Conservation (phyloP, 2,329 filamentous ascomycete genomes). For the Penicillium sp. region DNA sequence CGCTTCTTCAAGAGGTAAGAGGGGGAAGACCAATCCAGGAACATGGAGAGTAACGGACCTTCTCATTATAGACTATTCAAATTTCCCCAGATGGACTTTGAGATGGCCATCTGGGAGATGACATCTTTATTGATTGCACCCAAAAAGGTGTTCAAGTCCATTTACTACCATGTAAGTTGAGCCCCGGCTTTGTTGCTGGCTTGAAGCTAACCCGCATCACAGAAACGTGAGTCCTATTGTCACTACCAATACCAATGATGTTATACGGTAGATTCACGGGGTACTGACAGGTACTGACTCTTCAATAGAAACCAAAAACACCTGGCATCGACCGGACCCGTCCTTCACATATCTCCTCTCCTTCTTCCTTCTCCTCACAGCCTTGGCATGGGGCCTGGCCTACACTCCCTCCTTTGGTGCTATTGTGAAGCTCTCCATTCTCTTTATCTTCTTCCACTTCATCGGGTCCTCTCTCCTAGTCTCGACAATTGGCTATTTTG, state of each 20-base stretch:
- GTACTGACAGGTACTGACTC: slow-evolving; percentile 3
- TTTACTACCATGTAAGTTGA: slow-evolving; percentile 66
- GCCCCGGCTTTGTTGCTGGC: background rate
- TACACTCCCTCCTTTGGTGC: slow-evolving; percentile 50
- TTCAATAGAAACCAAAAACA: slow-evolving; percentile 64
- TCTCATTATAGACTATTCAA: slow-evolving; percentile 59
- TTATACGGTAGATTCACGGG: background rate
- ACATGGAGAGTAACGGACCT: background rate
- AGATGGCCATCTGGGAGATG: slow-evolving; percentile 74
- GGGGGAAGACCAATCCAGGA: background rate
- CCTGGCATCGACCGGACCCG: slow-evolving; percentile 68
- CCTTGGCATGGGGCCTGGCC: slow-evolving; percentile 60
- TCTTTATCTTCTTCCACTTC: slow-evolving; percentile 60
- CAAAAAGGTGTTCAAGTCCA: slow-evolving; percentile 70
- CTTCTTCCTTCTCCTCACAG: slow-evolving; percentile 61
- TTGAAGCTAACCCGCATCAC: slow-evolving; percentile 9
- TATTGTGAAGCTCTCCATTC: slow-evolving; percentile 49
- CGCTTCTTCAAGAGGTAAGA: slow-evolving; percentile 64
- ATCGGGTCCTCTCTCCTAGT: slow-evolving; percentile 60
- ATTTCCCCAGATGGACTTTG: slow-evolving; percentile 73
- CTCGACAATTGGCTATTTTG: slow-evolving; percentile 63
- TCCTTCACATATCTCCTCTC: slow-evolving; percentile 70
- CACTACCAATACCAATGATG: slow-evolving; percentile 29
- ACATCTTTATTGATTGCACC: slow-evolving; percentile 66
- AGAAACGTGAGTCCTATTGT: slow-evolving; percentile 42